Base-by-base conservation (phyloP, 106 monocot genomes). In the Posidonia australis region DNA sequence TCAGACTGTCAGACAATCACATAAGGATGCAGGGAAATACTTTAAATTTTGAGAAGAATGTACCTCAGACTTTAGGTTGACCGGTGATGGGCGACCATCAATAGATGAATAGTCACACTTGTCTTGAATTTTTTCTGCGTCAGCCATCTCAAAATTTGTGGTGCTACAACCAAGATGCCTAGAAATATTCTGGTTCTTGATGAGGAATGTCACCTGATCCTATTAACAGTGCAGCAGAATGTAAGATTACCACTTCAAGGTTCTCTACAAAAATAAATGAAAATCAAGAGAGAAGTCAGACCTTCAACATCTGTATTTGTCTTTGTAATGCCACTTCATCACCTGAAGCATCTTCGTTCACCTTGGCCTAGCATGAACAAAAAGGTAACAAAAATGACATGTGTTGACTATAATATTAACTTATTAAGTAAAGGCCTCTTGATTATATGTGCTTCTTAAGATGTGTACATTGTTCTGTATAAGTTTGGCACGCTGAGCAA, bases 401-500 rank as follows among this genome's bases (percentile, higher is more conserved):
- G 10, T 13, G 0, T 14, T 26, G 27, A 10, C 1, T 26, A 58
- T 28, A 16, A 16, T 14, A 14, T 28, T 26, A 26, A 26, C 5
- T 28, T 58, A 7, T 29, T 58, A 26, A 16, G 23, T 26, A 14
- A 29, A 26, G 12, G 16, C 16, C 28, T 31, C 7, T 7, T 9
- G 1, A 58, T 30, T 23, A 7, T 58, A 27, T 31, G 26, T 26
- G 13, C 0, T 58, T 23, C 13, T 58, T 58, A 58, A 58, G 16
- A 61, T 61, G 36, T 12, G 1, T 88, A 88, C 88, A 88, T 88
- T 88, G 66, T 88, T 88, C 54, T 84, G 88, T 54, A 88, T 88
- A 12, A 88, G 79, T 60, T 84, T 88, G 46, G 88, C 84, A 58
- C 88, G 84, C 36, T 79, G 84, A 61, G 88, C 88, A 80, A 88